Conservation (phyloP, 2,329 filamentous ascomycete species). For the Hymenoscyphus linearis region DNA sequence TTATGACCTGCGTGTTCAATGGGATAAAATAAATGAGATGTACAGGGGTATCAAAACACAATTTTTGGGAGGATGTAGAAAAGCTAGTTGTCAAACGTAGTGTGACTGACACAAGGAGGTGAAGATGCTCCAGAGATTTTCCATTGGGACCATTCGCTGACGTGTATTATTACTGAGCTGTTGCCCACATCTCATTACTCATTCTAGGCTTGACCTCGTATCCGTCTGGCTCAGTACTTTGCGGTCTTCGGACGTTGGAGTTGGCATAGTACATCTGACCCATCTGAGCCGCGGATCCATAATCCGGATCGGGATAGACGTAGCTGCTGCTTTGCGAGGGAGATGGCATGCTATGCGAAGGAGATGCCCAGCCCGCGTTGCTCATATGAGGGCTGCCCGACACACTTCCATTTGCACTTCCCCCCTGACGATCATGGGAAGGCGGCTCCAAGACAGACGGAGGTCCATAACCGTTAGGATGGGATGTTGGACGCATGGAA, state of each 20-base stretch:
- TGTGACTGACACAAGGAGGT: no score
- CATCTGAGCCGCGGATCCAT: constrained; percentile 53
- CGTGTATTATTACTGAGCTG: constrained; percentile 36
- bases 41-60: constrained; percentile 30
- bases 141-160: not conserved
- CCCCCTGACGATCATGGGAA: constrained; percentile 65
- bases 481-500: constrained; percentile 67
- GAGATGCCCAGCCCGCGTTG: constrained; percentile 73
- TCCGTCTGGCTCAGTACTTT: constrained; percentile 67
- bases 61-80: constrained; percentile 11
- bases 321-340: constrained; percentile 60
- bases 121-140: not conserved
- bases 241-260: constrained; percentile 63
- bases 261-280: constrained; percentile 67
- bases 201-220: constrained; percentile 58
- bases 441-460: constrained; percentile 74
- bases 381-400: constrained; percentile 81
- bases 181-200: constrained; percentile 50
- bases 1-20: constrained; percentile 1
- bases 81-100: constrained; percentile 6
- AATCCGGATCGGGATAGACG: constrained; percentile 80
- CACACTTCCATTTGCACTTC: constrained; percentile 68
- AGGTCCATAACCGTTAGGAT: constrained; percentile 77
- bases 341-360: constrained; percentile 62
- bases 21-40: constrained; percentile 15